Percentiles rank a stretch among this genome's conserved stretches.
phyloP scores from a whole-genome alignment of 306 rosid genomes.

The Erythrophleum fordii region DNA sequence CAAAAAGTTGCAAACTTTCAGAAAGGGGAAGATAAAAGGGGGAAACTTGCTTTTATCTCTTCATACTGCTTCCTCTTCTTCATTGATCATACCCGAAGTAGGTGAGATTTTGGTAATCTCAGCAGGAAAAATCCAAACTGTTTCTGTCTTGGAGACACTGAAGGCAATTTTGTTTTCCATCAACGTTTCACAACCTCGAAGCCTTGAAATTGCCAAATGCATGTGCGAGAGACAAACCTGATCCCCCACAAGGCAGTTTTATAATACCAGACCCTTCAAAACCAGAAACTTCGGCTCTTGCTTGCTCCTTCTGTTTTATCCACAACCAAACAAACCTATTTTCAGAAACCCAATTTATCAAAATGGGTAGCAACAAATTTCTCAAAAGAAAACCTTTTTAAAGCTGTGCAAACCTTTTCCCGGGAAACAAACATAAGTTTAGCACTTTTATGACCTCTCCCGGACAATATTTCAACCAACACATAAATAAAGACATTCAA shows the following conservation, averaged over 20 bases:
- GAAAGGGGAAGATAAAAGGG: slow-evolving; percentile 38
- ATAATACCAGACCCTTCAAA: slow-evolving; percentile 32
- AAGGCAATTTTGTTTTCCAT: slow-evolving; percentile 40
- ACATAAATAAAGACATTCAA: slow-evolving; percentile 7
- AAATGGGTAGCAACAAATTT: slow-evolving; percentile 26
- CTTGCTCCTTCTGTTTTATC: slow-evolving; percentile 7
- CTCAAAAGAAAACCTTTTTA: slow-evolving; percentile 18
- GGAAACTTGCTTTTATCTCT: slow-evolving; percentile 19
- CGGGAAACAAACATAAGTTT: slow-evolving; percentile 31
- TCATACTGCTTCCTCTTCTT: background rate
- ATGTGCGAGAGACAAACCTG: slow-evolving; percentile 51
- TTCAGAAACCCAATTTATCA: slow-evolving; percentile 11
- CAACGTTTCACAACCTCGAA: slow-evolving; percentile 45
- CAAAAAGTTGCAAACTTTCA: slow-evolving; percentile 27
- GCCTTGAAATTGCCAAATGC: slow-evolving; percentile 55
- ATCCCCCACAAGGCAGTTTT: slow-evolving; percentile 45
- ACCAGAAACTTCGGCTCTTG: slow-evolving; percentile 21
- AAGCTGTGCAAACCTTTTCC: slow-evolving; percentile 37
- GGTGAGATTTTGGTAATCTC: background rate
- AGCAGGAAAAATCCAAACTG: slow-evolving; percentile 16
- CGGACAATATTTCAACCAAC: slow-evolving; percentile 33
- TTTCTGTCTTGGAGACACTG: slow-evolving; percentile 40
- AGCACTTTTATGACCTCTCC: background rate
- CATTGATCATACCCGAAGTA: slow-evolving; percentile 12
- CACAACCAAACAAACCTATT: slow-evolving; percentile 20